These are phyloP conservation scores for Botrytis aclada DNA, from an alignment of 2,329 filamentous ascomycete genomes.

Conservation along the genomic window DNA sequence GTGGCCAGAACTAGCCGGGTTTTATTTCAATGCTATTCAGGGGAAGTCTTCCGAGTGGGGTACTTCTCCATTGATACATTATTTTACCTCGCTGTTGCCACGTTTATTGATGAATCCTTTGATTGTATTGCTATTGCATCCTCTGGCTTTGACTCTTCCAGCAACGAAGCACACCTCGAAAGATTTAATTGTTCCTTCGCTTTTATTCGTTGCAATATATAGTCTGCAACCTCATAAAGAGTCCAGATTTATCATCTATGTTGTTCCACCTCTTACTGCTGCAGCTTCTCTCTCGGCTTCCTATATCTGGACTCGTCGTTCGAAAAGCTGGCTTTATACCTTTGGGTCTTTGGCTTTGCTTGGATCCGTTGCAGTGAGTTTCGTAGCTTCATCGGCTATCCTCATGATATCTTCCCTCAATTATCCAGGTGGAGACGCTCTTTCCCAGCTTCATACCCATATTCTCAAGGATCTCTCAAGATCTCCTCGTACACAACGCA, in stretches of 20 bases:
- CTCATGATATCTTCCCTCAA: conserved; percentile 82
- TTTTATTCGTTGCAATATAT: conserved; percentile 75
- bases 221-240: conserved; percentile 94
- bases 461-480: conserved; percentile 30
- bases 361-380: conserved; percentile 57
- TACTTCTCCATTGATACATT: conserved; percentile 79
- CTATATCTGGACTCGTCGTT: conserved; percentile 63
- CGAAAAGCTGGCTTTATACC: conserved; percentile 57
- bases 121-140: conserved; percentile 52
- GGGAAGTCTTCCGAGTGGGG: conserved; percentile 87
- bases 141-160: conserved; percentile 49
- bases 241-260: conserved; percentile 90
- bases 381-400: conserved; percentile 61
- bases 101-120: conserved; percentile 81
- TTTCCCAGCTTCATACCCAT: conserved; percentile 51
- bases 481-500: conserved; percentile 28
- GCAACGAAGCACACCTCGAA: conserved; percentile 45
- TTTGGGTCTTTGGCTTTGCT: conserved; percentile 54
- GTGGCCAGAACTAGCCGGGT: conserved; percentile 88
- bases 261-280: conserved; percentile 75
- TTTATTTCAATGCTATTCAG: conserved; percentile 86
- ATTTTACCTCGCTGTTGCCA: conserved; percentile 78
- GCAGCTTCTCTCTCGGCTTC: conserved; percentile 71
- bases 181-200: conserved; percentile 59
- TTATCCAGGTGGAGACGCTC: conserved; percentile 85